phyloP scores from a whole-genome alignment of 495 filamentous ascomycete species.

The Aspergillus sclerotioniger region DNA sequence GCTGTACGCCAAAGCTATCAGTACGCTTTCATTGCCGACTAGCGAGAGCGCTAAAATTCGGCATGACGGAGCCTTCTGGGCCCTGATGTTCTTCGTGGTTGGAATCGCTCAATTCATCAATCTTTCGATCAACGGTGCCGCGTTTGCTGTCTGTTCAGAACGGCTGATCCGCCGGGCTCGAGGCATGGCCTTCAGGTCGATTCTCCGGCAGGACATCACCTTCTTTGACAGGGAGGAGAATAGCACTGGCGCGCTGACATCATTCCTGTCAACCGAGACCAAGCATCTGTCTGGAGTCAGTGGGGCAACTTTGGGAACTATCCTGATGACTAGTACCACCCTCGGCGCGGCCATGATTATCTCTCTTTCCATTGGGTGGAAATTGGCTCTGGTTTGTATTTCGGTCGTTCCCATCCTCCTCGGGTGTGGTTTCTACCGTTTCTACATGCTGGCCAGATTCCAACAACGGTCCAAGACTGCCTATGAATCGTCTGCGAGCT shows the following conservation, averaged over 20 bases:
- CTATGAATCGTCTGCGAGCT: constrained; percentile 73
- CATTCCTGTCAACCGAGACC: constrained; percentile 82
- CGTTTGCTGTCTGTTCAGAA: constrained; percentile 84
- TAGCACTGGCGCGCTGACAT: constrained; percentile 76
- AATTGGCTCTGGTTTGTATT: constrained; percentile 81
- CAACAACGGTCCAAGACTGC: constrained; percentile 67
- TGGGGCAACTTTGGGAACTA: constrained; percentile 75
- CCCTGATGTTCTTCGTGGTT: constrained; percentile 92
- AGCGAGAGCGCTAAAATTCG: constrained; percentile 51
- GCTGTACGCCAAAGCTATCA: constrained; percentile 88
- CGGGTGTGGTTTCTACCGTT: constrained; percentile 79
- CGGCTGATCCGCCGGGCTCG: constrained; percentile 77
- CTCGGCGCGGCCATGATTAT: constrained; percentile 66
- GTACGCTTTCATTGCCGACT: constrained; percentile 54
- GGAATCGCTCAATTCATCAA: constrained; percentile 73
- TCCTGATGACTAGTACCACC: constrained; percentile 73
- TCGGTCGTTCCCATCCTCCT: constrained; percentile 75
- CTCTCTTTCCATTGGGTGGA: constrained; percentile 77
- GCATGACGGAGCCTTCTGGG: constrained; percentile 81
- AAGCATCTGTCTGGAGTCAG: constrained; percentile 81
- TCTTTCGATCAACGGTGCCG: constrained; percentile 64
- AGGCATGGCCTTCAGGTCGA: constrained; percentile 74
- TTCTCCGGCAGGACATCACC: constrained; percentile 88
- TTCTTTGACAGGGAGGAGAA: constrained; percentile 89
- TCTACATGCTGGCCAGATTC: constrained; percentile 76